Base-by-base conservation (phyloP, 441 rosid species). In the Adansonia gregorii region DNA sequence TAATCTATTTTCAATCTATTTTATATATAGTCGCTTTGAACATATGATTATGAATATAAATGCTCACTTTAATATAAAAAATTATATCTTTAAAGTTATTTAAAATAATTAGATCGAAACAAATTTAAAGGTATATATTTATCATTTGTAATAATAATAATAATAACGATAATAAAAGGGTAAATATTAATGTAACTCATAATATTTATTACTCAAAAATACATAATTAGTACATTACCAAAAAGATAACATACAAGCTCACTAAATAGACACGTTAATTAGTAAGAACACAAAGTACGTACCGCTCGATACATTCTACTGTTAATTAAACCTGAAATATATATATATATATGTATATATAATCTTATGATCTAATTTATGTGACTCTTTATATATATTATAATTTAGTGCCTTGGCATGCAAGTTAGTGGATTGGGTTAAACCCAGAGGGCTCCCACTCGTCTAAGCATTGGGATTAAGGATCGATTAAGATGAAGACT, bases 391-490 rank as follows among this genome's bases (percentile, higher is more conserved):
- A 46, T 8, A 58, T 2, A 58, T n/a, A 74, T 2, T 24, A 22
- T 46, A 63, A 43, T 76, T 69, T 77, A 48, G 46, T 73, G 63
- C 22, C 52, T 31, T 6, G 72, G 72, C 20, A 51, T 64, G 48
- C 6, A 22, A 54, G 46, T 45, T 43, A 70, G 17, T 14, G 3
- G 17, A 10, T 39, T 2, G 12, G 14, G 3, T 73, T 79, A 92
- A 69, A 92, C 85, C 97, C 93, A 94, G 17, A 94, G 78, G 15
- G 97, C 97, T 10, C 98, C 97, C 14, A 71, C 96, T 1, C 83
- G 72, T 80, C 77, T 89, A 22, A 94, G 96, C 96, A 87, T 87
- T 3, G 94, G 94, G 77, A 88, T 78, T 22, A 92, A 84, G 67
- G 94, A 82, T 0, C 91, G 86, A 72, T 81, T 91, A 8, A 94